A percentile compares a stretch with the other conserved stretches of the same genome.
Conservation (phyloP, 2,329 filamentous ascomycete species). For the Exophiala sp. region DNA sequence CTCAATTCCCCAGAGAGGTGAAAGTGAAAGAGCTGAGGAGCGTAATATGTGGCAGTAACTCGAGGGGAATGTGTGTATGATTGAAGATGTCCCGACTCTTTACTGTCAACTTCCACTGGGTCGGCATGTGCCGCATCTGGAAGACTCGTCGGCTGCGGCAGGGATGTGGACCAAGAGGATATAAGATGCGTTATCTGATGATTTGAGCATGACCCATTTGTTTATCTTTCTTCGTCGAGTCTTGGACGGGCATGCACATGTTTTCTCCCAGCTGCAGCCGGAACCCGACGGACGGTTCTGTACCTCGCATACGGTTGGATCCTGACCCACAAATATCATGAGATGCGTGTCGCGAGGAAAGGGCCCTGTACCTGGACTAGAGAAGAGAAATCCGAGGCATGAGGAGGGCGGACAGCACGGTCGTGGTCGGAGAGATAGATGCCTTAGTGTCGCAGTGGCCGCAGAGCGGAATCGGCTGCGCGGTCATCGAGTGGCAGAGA, state of each 20-base stretch:
- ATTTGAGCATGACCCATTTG: too few relatives aligned
- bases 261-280: not conserved
- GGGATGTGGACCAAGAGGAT: too few relatives aligned
- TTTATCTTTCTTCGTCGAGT: too few relatives aligned
- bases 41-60: not conserved
- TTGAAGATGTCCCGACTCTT: too few relatives aligned
- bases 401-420: not conserved
- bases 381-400: too few relatives aligned
- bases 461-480: not conserved
- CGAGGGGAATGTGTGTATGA: too few relatives aligned
- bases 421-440: not conserved
- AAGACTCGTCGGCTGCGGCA: too few relatives aligned
- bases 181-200: too few relatives aligned
- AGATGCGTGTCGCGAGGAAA: not conserved
- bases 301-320: not conserved
- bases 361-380: not conserved
- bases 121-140: too few relatives aligned
- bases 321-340: not conserved
- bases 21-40: not conserved
- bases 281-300: not conserved
- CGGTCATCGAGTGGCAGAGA: not conserved
- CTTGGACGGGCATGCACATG: too few relatives aligned
- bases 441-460: too few relatives aligned
- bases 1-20: not conserved
- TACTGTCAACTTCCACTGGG: too few relatives aligned